Evolutionary conservation across 1,139 yeast species (phyloP), one percentile per base, ranked within the genome.

Genomic region (Oligophagozyma castellii): DNA sequence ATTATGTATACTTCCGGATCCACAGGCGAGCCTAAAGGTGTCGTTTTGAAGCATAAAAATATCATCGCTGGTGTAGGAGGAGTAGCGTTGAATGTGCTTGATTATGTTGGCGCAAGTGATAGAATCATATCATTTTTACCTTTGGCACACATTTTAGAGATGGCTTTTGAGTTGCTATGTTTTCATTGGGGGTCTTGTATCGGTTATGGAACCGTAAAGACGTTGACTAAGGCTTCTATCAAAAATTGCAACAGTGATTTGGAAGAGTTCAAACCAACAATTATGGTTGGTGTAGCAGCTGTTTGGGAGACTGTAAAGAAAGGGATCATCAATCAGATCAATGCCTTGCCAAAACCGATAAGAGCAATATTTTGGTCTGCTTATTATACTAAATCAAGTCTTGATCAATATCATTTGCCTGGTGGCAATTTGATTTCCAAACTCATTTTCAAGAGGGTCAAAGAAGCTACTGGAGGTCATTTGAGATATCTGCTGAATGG

Each of bases 1-100:
- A 83, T 89, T 52, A 89, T 92, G 96, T 89, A 89, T 65, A 89
- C 99, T 14, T 86, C 96, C 1, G 99, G 99, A 32, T 83, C 95
- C 10, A 86, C 98, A 11, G 98, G 98, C 47, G 75, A 76, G 38
- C 98, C 98, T 48, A 89, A 89, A 64, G 99, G 99, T 59, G 99
- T 89, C 23, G 83, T 80, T 20, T 62, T 92, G 42, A 67, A 73
- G 30, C 92, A 89, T 48, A 64, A 59, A 34, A 84, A 84, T 53
- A 66, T 89, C 28, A 57, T 86, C 31, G 79, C 93, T 11, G 94
- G 93, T 46, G 56, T 80, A 23, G 92, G 76, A 35, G 98, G 98
- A 57, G 73, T 79, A 33, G 58, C 78, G 22, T 63, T 72, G 29
- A 68, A 70, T 44, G 73, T 84, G 32, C 64, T 67, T 30, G 60